Evolutionary conservation across 805 yeast species (phyloP), one percentile per base, ranked within the genome.

Genomic region (Lachancea sp.): DNA sequence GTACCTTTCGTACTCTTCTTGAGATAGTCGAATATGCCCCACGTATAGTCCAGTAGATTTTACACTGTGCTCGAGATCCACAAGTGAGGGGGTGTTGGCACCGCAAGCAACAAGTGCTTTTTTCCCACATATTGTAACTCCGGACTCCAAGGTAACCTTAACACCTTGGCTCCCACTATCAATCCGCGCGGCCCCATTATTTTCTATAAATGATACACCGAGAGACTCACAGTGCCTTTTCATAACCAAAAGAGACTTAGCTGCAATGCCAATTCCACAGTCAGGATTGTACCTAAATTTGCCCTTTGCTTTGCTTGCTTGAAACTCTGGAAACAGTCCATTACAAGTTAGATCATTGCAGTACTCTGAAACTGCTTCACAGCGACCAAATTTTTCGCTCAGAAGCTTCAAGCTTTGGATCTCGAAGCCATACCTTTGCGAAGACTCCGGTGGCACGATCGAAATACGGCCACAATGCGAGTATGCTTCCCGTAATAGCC

Each of bases 201-300:
- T 7, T 30, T 39, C 43, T n/a, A 29, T 19, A 31, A 67, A 68
- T 24, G 49, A 40, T 18, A 66, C 72, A 3, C 71, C 71, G 5
- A 54, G 38, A 13, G 36, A 22, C 8, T 44, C 29, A 26, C 63
- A 56, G 36, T 55, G 55, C 8, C 50, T 35, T 34, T 64, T 62
- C 12, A 68, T 59, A 1, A 56, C 60, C 9, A 41, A 43, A 36
- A 68, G 43, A 1, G 74, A 55, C 21, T 68, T 62, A 3, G 68
- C 65, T 9, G 75, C 67, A 40, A 67, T 66, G 0, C 67, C 74
- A 29, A 56, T 60, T 0, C 74, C 76, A 13, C 70, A 61, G 17
- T 63, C 65, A 4, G 70, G 69, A 45, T 71, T 71, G 35, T 58
- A 54, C 34, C 54, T 58, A 1, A 66, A 62, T 3, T 58, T 45